Evolutionary conservation across 441 rosid genomes (phyloP).

Genomic region (Breynia disticha): DNA sequence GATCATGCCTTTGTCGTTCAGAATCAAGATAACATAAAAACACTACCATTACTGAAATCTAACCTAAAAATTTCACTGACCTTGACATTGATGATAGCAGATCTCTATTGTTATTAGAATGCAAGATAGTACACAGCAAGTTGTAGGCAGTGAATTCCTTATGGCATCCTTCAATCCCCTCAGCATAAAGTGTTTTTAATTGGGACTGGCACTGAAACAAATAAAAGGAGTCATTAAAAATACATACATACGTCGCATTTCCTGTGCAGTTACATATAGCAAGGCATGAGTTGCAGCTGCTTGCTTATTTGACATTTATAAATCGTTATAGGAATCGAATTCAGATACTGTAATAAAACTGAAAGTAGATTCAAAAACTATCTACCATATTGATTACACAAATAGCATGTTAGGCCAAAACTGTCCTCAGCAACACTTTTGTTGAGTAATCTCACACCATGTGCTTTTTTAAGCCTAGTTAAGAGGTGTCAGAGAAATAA

Average conservation of each 20-base stretch:
- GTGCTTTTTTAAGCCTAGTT: no score
- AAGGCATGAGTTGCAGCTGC: background rate
- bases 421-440: no score
- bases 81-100: conserved; percentile 87
- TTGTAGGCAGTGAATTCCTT: conserved; percentile 93
- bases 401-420: no score
- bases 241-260: background rate
- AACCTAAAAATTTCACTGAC: conserved; percentile 27
- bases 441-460: no score
- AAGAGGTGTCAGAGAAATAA: no score
- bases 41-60: background rate
- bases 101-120: conserved; percentile 78
- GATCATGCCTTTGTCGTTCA: no score
- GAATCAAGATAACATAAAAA: background rate
- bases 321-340: no score
- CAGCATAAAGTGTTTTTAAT: conserved; percentile 82
- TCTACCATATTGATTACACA: no score
- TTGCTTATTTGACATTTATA: no score
- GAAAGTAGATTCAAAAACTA: no score
- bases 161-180: conserved; percentile 85
- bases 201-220: conserved; percentile 87
- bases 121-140: conserved; percentile 82
- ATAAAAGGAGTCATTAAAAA: conserved; percentile 8
- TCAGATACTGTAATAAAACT: no score
- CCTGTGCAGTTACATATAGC: background rate